Conservation (phyloP, 1,139 yeast species). For the Candida glucosophila region DNA sequence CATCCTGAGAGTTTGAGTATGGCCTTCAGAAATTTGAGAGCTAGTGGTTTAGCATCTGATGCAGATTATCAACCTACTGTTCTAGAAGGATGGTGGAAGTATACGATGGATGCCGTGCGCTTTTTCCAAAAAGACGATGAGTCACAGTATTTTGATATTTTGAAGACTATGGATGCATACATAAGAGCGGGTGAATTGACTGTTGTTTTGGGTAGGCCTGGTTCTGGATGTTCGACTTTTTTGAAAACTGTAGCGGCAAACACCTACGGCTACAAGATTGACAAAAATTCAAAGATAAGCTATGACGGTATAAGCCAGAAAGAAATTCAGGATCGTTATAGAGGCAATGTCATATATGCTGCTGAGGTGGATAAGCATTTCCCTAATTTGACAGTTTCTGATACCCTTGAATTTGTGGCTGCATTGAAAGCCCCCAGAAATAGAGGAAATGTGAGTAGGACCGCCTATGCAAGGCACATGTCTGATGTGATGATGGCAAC, state of each 20-base stretch:
- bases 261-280: constrained; percentile 28
- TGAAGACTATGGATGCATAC: constrained; percentile 26
- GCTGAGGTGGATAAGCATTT: constrained; percentile 48
- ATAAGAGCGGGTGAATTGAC: constrained; percentile 27
- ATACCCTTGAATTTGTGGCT: constrained; percentile 39
- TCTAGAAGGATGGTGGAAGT: constrained; percentile 34
- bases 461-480: constrained; percentile 33
- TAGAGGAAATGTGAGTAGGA: constrained; percentile 30
- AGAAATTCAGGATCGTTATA: constrained; percentile 38
- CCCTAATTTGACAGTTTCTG: constrained; percentile 45
- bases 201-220: constrained; percentile 30
- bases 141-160: constrained; percentile 18
- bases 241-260: constrained; percentile 26
- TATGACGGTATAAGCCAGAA: constrained; percentile 43
- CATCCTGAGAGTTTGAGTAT: constrained; percentile 60
- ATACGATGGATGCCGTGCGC: constrained; percentile 9
- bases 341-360: constrained; percentile 42
- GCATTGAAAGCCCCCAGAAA: constrained; percentile 33
- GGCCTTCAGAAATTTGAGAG: constrained; percentile 58
- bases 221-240: constrained; percentile 28
- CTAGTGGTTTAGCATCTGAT: constrained; percentile 69
- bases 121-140: constrained; percentile 8
- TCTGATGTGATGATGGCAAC: constrained; percentile 36
- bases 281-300: constrained; percentile 18
- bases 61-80: constrained; percentile 76